Percentiles rank a stretch among this genome's conserved stretches.
Conservation (phyloP, 768 basidiomycete species). For the Rhizopogon rudus region DNA sequence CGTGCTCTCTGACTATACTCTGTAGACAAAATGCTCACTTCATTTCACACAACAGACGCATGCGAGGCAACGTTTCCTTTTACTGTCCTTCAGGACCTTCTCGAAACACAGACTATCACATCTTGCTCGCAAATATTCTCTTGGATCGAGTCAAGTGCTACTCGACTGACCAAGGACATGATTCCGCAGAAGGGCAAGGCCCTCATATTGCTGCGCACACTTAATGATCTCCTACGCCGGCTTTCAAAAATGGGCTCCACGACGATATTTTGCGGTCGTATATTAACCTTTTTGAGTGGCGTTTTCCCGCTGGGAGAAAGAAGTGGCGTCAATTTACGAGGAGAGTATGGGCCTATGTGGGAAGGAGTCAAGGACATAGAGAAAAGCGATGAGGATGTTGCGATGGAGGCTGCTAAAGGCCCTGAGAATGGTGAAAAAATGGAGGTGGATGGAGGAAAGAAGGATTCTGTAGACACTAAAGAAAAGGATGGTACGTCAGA, state of each 20-base stretch:
- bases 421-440: slow-evolving; percentile 44
- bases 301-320: slow-evolving; percentile 87
- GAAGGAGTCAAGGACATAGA: slow-evolving; percentile 50
- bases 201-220: slow-evolving; percentile 72
- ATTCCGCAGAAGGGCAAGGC: slow-evolving; percentile 87
- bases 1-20: slow-evolving; percentile 15
- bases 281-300: slow-evolving; percentile 79
- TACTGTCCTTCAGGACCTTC: slow-evolving; percentile 68
- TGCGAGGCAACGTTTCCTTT: slow-evolving; percentile 75
- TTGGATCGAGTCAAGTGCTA: slow-evolving; percentile 76
- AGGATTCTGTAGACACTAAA: slow-evolving; percentile 25
- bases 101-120: slow-evolving; percentile 80
- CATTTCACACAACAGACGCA: slow-evolving; percentile 46
- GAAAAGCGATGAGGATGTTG: slow-evolving; percentile 29
- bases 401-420: slow-evolving; percentile 24
- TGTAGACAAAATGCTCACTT: background rate
- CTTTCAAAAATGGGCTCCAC: slow-evolving; percentile 83
- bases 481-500: slow-evolving; percentile 55
- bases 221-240: slow-evolving; percentile 84
- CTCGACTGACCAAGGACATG: slow-evolving; percentile 70
- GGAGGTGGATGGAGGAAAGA: slow-evolving; percentile 54
- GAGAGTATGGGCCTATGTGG: slow-evolving; percentile 81
- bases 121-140: slow-evolving; percentile 87
- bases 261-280: slow-evolving; percentile 85
- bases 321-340: slow-evolving; percentile 87